Percentiles rank a stretch among this genome's conserved stretches.
Conservation (phyloP, 176 grass and related monocot genomes). For the Saccharum spontaneum region DNA sequence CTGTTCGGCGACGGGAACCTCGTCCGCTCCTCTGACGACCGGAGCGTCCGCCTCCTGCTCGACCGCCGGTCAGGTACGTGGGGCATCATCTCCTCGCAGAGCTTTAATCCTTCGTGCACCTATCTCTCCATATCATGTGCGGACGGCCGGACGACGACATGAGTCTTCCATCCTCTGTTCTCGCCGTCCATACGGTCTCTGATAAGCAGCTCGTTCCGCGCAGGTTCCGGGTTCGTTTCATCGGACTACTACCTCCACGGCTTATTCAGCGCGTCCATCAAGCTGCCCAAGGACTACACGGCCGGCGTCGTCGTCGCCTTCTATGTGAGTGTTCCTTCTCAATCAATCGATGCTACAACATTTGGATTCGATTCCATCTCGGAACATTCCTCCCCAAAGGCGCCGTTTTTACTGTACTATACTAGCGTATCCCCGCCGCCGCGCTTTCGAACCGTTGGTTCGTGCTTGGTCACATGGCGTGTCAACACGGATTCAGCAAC, state of each 20-base stretch:
- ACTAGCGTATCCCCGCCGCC: not conserved
- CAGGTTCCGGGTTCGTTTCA: constrained; percentile 85
- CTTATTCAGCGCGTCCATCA: constrained; percentile 84
- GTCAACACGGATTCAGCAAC: constrained; percentile 39
- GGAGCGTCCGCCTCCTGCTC: constrained; percentile 64
- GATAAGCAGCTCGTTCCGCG: not conserved
- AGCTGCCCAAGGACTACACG: constrained; percentile 70
- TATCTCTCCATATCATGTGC: not conserved
- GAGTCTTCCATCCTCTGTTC: not conserved
- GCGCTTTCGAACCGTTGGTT: constrained; percentile 18
- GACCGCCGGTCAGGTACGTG: constrained; percentile 66
- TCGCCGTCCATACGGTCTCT: not conserved
- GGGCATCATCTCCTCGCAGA: not conserved
- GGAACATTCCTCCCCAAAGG: constrained; percentile 14
- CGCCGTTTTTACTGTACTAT: not conserved
- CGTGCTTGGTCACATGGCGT: constrained; percentile 33
- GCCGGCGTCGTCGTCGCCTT: constrained; percentile 89
- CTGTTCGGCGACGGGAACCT: constrained; percentile 80
- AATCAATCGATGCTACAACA: not conserved
- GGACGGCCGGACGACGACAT: too few relatives aligned
- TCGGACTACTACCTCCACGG: constrained; percentile 76
- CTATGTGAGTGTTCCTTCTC: constrained; percentile 54
- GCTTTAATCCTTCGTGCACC: not conserved
- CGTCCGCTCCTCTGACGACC: constrained; percentile 40
- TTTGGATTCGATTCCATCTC: not conserved